Evolutionary conservation across 345 rosid species (phyloP).

Genomic region (Microcos paniculata): DNA sequence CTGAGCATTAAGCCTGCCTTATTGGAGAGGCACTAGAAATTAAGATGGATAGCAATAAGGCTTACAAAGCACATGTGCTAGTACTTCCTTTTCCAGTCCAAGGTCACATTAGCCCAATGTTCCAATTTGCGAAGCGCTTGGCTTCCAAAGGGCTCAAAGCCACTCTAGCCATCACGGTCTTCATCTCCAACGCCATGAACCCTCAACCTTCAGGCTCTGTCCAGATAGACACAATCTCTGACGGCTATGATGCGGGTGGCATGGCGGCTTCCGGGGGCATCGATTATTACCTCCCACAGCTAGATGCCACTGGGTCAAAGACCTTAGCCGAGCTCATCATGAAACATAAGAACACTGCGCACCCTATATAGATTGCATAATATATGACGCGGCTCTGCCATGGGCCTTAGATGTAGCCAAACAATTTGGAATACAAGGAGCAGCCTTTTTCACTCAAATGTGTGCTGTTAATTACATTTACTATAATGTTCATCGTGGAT

Average conservation of each 20-base stretch:
- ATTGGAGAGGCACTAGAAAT: too few relatives aligned
- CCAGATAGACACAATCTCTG: conserved; percentile 17
- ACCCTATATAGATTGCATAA: conserved; percentile 37
- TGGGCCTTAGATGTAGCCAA: conserved; percentile 71
- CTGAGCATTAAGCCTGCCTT: too few relatives aligned
- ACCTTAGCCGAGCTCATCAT: conserved; percentile 10
- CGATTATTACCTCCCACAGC: background rate
- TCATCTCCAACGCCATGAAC: conserved; percentile 16
- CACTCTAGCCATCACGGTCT: conserved; percentile 24
- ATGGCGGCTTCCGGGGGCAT: background rate
- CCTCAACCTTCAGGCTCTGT: background rate
- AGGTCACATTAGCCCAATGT: conserved; percentile 36
- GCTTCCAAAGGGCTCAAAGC: conserved; percentile 24
- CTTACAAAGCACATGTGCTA: conserved; percentile 13
- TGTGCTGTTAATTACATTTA: conserved; percentile 61
- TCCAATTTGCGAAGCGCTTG: conserved; percentile 36
- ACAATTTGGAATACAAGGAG: conserved; percentile 42
- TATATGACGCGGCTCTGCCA: conserved; percentile 61
- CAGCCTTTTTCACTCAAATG: conserved; percentile 66
- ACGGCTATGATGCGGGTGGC: conserved; percentile 26
- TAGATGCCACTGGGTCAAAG: conserved; percentile 7
- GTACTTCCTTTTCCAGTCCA: conserved; percentile 26
- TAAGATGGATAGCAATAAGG: conserved; percentile 7
- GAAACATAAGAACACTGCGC: conserved; percentile 22
- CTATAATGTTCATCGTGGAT: conserved; percentile 36